Base-by-base conservation (phyloP, 805 yeast genomes). In the Hanseniaspora vineae region DNA sequence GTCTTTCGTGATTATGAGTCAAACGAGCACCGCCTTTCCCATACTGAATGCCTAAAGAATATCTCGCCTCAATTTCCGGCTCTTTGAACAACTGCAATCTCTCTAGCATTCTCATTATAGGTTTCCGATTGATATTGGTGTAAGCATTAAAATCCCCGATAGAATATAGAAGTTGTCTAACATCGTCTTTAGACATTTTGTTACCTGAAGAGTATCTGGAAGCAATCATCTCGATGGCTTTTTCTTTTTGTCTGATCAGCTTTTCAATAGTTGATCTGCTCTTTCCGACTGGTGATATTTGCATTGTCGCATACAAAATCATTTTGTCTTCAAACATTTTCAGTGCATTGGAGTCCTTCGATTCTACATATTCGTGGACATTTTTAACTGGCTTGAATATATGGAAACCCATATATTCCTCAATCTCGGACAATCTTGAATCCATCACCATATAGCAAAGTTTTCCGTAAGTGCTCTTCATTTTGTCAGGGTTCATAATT, bases 371-470 rank as follows among this genome's bases (percentile, higher is more conserved):
- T 1, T 68, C 52, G 42, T 72, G 58, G 1, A 84, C 82, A 0
- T 90, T 84, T 50, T 73, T 70, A 46, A 84, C 73, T 0, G 92
- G 90, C 56, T 75, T 78, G 64, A 78, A 81, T 1, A 84, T 65
- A 61, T 84, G 86, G 60, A 84, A 84, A 51, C 80, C 90, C 80
- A 84, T 74, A 46, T 78, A 78, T 14, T 74, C 77, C 53, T 73
- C 75, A 50, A 84, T 75, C 54, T 83, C 87, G 0, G 87, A 83
- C 31, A 81, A 63, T 44, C 84, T 67, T 2, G 92, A 84, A 62
- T 84, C 94, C 92, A 84, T 84, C 35, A 83, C 78, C 84, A 84
- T 84, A 61, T 84, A 84, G 66, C 84, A 80, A 49, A 84, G 66
- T 56, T 84, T 83, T 43, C 94, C 94, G 60, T 78, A 84, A 4